These are phyloP conservation scores for button mushroom (Agaricus bisporus) DNA, from an alignment of 768 basidiomycete species.

Conservation along the genomic window DNA sequence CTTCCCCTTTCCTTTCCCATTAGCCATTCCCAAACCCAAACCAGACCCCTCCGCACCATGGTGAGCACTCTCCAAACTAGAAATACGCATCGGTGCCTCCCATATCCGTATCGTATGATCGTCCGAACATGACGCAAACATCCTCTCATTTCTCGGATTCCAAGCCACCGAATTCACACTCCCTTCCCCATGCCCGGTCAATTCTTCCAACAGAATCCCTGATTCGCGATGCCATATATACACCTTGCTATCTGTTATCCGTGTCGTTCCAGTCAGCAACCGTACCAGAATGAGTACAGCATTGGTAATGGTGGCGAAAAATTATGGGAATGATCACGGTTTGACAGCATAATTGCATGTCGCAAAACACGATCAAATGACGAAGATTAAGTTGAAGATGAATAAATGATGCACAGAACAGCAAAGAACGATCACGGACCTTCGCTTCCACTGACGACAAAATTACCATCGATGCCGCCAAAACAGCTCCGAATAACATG, in stretches of 20 bases:
- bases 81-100: constrained; percentile 43
- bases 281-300: neutral
- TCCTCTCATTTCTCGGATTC: constrained; percentile 83
- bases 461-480: constrained; percentile 83
- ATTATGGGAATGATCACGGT: neutral
- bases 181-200: constrained; percentile 81
- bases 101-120: constrained; percentile 89
- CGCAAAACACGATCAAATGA: neutral
- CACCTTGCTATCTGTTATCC: constrained; percentile 72
- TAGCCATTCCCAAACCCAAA: constrained; percentile 4
- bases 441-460: constrained; percentile 93
- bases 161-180: constrained; percentile 96
- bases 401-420: constrained; percentile 10
- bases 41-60: neutral
- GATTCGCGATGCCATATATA: constrained; percentile 95
- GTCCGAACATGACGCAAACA: constrained; percentile 97
- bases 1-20: constrained; percentile 2
- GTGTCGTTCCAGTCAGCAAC: neutral
- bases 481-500: constrained; percentile 93
- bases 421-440: constrained; percentile 41
- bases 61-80: neutral
- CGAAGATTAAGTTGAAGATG: neutral
- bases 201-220: constrained; percentile 76
- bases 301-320: neutral
- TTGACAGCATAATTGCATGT: neutral